Conservation (phyloP, 495 filamentous ascomycete species). For the Rhypophila decipiens region DNA sequence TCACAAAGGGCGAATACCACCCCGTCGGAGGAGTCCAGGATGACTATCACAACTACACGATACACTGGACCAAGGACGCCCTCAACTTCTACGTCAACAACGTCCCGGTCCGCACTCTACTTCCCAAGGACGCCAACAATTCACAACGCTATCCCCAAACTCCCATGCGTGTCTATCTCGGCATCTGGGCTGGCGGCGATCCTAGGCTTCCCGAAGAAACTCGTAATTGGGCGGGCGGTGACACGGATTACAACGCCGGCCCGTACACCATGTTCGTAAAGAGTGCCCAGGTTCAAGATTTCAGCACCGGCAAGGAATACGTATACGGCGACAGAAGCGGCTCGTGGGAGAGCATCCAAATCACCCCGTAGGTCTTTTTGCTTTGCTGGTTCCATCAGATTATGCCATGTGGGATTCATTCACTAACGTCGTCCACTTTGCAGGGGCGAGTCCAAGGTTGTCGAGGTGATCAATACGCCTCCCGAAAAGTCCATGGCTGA, state of each 20-base stretch:
- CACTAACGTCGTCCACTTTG: no score
- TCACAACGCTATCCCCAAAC: slow-evolving; percentile 73
- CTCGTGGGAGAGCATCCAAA: slow-evolving; percentile 64
- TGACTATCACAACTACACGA: slow-evolving; percentile 75
- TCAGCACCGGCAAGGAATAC: slow-evolving; percentile 61
- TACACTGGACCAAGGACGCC: slow-evolving; percentile 67
- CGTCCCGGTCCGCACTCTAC: slow-evolving; percentile 58
- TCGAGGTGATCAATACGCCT: slow-evolving; percentile 32
- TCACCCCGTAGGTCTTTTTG: slow-evolving; percentile 45
- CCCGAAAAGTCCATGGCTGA: slow-evolving; percentile 42
- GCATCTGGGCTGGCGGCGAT: slow-evolving; percentile 85
- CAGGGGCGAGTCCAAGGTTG: slow-evolving; percentile 60
- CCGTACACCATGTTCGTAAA: slow-evolving; percentile 76
- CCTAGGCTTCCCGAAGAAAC: slow-evolving; percentile 46
- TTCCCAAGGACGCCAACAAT: slow-evolving; percentile 55
- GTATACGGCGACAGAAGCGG: slow-evolving; percentile 61
- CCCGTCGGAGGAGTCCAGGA: slow-evolving; percentile 29
- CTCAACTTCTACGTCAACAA: slow-evolving; percentile 73
- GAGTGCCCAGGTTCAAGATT: slow-evolving; percentile 60
- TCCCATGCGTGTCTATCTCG: slow-evolving; percentile 76
- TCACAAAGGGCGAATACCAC: slow-evolving; percentile 53
- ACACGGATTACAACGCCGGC: slow-evolving; percentile 59
- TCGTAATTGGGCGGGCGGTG: slow-evolving; percentile 73
- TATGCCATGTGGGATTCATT: no score
- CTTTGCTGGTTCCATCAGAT: no score